Base-by-base conservation (phyloP, 768 basidiomycete species). In the Calocybe indica region DNA sequence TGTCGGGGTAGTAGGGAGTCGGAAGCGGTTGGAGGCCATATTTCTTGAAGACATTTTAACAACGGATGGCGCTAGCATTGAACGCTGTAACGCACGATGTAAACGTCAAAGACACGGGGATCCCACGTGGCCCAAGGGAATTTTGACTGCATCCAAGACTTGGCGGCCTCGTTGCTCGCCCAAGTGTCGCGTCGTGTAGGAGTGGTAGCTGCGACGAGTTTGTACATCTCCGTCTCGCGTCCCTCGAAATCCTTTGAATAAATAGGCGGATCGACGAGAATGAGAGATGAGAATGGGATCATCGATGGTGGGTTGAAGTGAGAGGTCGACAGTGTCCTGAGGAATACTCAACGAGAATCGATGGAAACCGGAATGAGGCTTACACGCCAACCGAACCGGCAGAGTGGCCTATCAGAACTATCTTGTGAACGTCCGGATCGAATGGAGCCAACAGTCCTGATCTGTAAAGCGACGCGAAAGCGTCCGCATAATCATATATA, bases 391-490 rank as follows among this genome's bases (percentile, higher is more conserved):
- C 58, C 12, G 61, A 48, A 7, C 66, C 65, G 1, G 63, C 66
- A 8, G 66, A 67, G 50, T 67, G 66, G 5, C 64, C 66, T n/a
- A 67, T 36, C 1, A 53, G 63, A 39, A 67, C 60, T 3, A 66
- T 52, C 8, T 55, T 53, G 41, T 58, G 58, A 1, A 55, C 59
- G 7, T 40, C 51, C 37, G 60, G 43, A 37, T 55, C 49, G 1
- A 33, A 43, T 13, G 4, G 31, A n/a, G 31, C 5, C 8, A 12
- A 43, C 4, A 9, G 14, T n/a, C 28, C 13, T 33, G 28, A 10
- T 34, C 42, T 34, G 31, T 33, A 32, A 30, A 43, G 31, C 13
- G 42, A 34, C 29, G 12, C 31, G 31, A 32, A 33, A 11, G 36
- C 11, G 14, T 11, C 36, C 11, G 11, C 36, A 37, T 37, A 11